Evolutionary conservation across 2,329 filamentous ascomycete genomes (phyloP).

Genomic region (Neopestalotiopsis rosae): DNA sequence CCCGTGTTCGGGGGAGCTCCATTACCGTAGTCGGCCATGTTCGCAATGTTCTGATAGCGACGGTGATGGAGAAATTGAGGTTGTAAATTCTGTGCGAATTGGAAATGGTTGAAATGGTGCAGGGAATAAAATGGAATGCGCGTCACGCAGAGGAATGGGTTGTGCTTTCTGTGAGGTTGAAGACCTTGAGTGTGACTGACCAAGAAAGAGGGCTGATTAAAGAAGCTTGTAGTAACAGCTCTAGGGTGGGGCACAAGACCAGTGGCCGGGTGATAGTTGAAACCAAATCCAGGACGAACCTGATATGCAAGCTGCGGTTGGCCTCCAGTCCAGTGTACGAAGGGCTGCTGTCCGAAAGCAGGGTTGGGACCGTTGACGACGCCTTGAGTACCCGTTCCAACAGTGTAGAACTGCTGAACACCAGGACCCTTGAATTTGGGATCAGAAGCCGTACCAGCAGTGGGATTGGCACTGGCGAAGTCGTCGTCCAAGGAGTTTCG

Average conservation of each 20-base stretch:
- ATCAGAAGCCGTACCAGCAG: background rate
- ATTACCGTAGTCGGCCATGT: constrained; percentile 49
- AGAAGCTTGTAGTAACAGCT: background rate
- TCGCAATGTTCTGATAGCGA: constrained; percentile 24
- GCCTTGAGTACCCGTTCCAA: background rate
- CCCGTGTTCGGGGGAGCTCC: constrained; percentile 47
- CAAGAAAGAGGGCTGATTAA: background rate
- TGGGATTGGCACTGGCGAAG: background rate
- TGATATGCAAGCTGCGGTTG: constrained; percentile 14
- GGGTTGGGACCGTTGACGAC: constrained; percentile 25
- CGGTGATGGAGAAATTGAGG: constrained; percentile 23
- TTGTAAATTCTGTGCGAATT: background rate
- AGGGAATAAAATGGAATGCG: background rate
- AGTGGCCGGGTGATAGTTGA: constrained; percentile 10
- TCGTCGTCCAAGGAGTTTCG: background rate
- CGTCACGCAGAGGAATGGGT: background rate
- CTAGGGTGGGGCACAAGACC: background rate
- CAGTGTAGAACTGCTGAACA: background rate
- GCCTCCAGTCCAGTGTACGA: constrained; percentile 25
- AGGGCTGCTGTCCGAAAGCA: constrained; percentile 23
- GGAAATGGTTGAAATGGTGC: background rate
- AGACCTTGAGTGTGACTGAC: background rate
- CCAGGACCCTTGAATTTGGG: background rate
- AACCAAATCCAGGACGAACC: constrained; percentile 15
- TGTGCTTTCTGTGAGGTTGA: background rate